Conservation (phyloP, 441 rosid genomes). For the Adansonia madagascariensis region DNA sequence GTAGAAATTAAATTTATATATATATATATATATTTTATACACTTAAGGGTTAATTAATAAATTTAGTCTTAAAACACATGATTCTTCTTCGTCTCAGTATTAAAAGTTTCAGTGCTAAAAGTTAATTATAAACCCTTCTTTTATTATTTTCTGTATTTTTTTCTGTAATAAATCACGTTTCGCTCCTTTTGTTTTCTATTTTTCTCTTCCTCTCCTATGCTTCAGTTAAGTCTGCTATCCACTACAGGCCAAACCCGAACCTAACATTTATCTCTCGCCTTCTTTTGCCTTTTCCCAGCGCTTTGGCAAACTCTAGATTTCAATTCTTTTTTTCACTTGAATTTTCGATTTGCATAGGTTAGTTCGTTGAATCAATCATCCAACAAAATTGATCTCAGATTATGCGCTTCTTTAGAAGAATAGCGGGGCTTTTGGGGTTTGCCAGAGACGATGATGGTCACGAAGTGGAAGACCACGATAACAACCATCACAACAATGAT, state of each 20-base stretch:
- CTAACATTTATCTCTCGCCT: neutral
- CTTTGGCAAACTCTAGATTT: neutral
- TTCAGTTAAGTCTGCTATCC: neutral
- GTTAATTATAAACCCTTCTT: too few species aligned
- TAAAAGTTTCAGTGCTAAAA: too few species aligned
- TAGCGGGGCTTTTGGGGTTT: conserved; percentile 78
- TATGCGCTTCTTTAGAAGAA: conserved; percentile 78
- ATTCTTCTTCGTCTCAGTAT: too few species aligned
- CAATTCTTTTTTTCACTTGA: conserved; percentile 33
- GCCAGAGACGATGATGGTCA: conserved; percentile 61
- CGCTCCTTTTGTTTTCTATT: neutral
- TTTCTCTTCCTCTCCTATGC: neutral
- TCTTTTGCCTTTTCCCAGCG: neutral
- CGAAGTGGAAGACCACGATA: conserved; percentile 47
- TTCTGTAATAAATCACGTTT: neutral
- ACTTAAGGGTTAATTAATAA: too few species aligned
- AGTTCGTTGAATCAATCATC: neutral
- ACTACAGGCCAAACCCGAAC: neutral
- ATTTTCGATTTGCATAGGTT: neutral
- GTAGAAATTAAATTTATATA: too few species aligned
- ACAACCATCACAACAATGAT: conserved; percentile 30
- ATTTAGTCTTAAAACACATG: too few species aligned
- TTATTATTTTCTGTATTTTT: too few species aligned
- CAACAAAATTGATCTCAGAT: conserved; percentile 22
- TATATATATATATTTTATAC: too few species aligned